Base-by-base conservation (phyloP, 345 rosid species). In the Atalantia buxifolia region DNA sequence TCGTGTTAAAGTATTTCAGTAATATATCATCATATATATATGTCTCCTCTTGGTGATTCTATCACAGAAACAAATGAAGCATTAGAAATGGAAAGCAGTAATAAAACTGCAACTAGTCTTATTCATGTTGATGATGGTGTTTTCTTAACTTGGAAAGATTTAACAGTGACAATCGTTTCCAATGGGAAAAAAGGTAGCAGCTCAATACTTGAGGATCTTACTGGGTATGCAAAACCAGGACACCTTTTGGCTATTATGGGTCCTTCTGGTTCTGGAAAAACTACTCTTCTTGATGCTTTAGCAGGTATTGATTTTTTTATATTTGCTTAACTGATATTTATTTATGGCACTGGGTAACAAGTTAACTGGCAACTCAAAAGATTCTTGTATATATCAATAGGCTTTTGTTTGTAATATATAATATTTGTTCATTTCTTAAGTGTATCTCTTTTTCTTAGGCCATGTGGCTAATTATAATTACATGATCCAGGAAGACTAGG, bases 201-300 rank as follows among this genome's bases (percentile, higher is more conserved):
- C 64, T 62, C 85, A 3, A 81, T 88, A 56, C 84, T 90, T 6
- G 76, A 80, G 36, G 90, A 82, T 42, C 35, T 84, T 3, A 86
- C 85, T 6, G 93, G 91, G 2, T 85, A 79, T 67, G 90, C 89
- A 12, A 72, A 76, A 10, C 90, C 93, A 0, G 90, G 91, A 21
- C 78, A 86, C 72, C 69, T 90, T 30, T 69, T 90, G 78, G 90
- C 87, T 10, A 84, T 90, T 1, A 84, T 88, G 93, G 90, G 93
- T 61, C 93, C 93, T 70, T 89, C 93, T 2, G 93, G 93, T 28
- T 83, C 78, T 25, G 93, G 93, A 78, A 83, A 83, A 62, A 60
- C 84, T 6, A 85, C 90, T 31, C 88, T 87, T 63, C 86, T 87
- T 6, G 85, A 87, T 61, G 79, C 89, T 5, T 72, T 87, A 67